phyloP scores from a whole-genome alignment of 202 grass and related monocot species.

The Setaria viridis region DNA sequence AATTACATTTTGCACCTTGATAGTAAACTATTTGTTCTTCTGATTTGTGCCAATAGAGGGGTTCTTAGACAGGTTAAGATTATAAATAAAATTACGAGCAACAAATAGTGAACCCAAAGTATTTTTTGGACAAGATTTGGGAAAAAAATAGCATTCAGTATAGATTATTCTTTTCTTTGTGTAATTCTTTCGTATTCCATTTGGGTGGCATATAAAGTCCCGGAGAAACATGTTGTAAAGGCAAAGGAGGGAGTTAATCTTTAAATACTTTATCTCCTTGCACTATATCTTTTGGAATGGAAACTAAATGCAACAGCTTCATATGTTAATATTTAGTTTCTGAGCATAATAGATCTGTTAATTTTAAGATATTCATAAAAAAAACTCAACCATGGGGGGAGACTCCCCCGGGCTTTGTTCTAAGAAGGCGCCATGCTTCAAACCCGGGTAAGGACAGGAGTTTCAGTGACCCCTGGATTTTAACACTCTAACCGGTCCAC shows the following conservation, averaged over 20 bases:
- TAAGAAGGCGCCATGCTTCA: no score
- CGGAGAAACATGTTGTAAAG: slow-evolving; percentile 19
- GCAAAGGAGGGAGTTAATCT: not conserved
- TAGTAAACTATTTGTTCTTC: slow-evolving; percentile 25
- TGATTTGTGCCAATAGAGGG: slow-evolving; percentile 5
- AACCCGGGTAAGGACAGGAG: no score
- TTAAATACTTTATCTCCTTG: not conserved
- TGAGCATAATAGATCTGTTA: slow-evolving; percentile 3
- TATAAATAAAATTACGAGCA: slow-evolving; percentile 22
- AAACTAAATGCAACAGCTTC: not conserved
- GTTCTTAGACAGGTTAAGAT: not conserved
- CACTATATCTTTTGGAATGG: not conserved
- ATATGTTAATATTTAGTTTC: slow-evolving; percentile 27
- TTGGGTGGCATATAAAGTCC: slow-evolving; percentile 17
- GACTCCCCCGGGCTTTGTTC: no score
- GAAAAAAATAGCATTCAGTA: slow-evolving; percentile 4
- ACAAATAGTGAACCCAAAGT: not conserved
- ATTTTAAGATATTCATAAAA: not conserved
- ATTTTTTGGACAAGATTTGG: slow-evolving; percentile 21
- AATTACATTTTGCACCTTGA: slow-evolving; percentile 13
- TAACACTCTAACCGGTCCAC: no score
- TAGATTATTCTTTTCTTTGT: slow-evolving; percentile 32
- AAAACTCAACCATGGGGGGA: no score
- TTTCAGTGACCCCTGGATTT: no score
- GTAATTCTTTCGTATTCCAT: slow-evolving; percentile 33